Percentiles rank a stretch among this genome's conserved stretches.
These are phyloP conservation scores for Ogataea thermomethanolica DNA, from an alignment of 805 yeast genomes.

Conservation along the genomic window DNA sequence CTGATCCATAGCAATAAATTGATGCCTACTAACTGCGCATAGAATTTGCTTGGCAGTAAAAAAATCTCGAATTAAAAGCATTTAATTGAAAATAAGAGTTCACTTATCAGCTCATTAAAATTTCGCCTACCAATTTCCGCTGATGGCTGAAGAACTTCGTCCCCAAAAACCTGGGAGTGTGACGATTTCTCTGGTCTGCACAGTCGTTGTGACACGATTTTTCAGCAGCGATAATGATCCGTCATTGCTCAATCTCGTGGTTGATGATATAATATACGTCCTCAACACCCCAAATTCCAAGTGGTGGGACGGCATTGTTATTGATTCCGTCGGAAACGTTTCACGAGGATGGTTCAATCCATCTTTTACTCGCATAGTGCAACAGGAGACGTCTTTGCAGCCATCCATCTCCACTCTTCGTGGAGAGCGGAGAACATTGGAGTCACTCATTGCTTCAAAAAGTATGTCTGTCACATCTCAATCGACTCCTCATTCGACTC, in stretches of 20 bases:
- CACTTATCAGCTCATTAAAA: no score
- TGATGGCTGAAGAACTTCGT: conserved; percentile 4
- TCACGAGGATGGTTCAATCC: conserved; percentile 87
- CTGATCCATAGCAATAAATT: background rate
- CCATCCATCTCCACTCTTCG: conserved; percentile 15
- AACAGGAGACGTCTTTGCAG: conserved; percentile 11
- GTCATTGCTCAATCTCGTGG: conserved; percentile 47
- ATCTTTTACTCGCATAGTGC: conserved; percentile 47
- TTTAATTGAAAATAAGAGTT: no score
- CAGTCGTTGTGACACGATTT: conserved; percentile 56
- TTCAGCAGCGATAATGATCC: conserved; percentile 48
- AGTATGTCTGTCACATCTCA: conserved; percentile 12
- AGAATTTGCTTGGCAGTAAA: background rate
- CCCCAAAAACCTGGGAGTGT: background rate
- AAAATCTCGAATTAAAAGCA: no score
- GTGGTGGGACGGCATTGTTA: conserved; percentile 84
- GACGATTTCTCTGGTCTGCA: conserved; percentile 42
- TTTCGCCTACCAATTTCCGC: background rate
- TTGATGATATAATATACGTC: conserved; percentile 73
- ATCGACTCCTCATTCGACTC: conserved; percentile 12
- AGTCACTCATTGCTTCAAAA: conserved; percentile 6
- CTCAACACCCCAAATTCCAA: conserved; percentile 59
- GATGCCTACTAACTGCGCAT: background rate
- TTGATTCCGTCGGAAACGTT: conserved; percentile 37
- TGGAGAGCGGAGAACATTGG: conserved; percentile 9